Conservation (phyloP, 2,329 filamentous ascomycete species). For the Fusarium foetens region DNA sequence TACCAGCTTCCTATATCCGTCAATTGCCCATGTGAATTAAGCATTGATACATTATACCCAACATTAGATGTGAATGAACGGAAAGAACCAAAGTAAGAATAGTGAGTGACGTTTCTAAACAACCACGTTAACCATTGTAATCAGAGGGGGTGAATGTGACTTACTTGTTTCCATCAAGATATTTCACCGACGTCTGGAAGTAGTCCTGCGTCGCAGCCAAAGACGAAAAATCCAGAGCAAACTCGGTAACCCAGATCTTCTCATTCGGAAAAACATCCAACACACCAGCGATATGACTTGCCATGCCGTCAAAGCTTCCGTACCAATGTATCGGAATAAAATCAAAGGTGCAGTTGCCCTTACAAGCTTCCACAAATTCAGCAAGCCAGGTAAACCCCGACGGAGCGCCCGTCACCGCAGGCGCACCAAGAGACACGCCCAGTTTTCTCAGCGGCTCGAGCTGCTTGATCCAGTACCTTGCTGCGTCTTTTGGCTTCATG, state of each 20-base stretch:
- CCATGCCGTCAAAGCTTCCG: neutral
- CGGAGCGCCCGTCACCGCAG: neutral
- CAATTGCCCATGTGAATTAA: neutral
- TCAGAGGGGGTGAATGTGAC: rapidly evolving
- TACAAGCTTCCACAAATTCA: neutral
- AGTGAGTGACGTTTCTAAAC: neutral
- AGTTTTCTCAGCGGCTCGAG: neutral
- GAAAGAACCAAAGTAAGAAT: neutral
- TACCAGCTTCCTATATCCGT: neutral
- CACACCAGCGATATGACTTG: neutral
- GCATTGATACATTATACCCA: neutral
- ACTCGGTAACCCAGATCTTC: neutral
- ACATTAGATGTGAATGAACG: neutral
- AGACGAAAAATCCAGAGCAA: neutral
- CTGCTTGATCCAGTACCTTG: neutral
- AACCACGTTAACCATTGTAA: neutral
- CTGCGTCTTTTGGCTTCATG: neutral
- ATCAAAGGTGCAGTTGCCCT: neutral
- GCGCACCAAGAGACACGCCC: neutral
- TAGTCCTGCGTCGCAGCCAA: neutral
- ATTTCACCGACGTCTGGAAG: neutral
- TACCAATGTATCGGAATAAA: neutral
- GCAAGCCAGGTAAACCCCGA: neutral
- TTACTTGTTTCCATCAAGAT: neutral
- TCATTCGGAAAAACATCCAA: neutral